Evolutionary conservation across 768 basidiomycete genomes (phyloP).

Genomic region (Nevesoporus exiguus): DNA sequence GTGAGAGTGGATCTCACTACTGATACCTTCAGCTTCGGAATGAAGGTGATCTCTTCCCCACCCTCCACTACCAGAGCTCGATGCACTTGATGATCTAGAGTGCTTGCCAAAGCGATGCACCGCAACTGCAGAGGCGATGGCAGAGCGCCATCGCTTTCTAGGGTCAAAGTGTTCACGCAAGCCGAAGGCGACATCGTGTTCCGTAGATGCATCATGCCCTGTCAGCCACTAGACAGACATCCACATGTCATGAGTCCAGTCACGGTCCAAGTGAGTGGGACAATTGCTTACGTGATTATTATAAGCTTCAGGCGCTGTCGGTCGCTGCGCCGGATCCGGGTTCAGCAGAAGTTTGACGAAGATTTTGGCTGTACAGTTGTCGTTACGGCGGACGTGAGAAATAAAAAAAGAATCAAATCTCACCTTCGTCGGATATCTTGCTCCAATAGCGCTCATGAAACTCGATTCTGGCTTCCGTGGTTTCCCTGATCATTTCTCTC

Average conservation of each 20-base stretch:
- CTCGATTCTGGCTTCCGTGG: slow-evolving; percentile 77
- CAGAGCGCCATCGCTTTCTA: slow-evolving; percentile 66
- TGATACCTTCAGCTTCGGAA: slow-evolving; percentile 24
- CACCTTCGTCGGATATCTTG: slow-evolving; percentile 79
- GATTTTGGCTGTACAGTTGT: slow-evolving; percentile 58
- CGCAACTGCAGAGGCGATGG: slow-evolving; percentile 54
- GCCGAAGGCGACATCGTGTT: slow-evolving; percentile 70
- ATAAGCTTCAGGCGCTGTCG: slow-evolving; percentile 70
- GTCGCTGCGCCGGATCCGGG: slow-evolving; percentile 66
- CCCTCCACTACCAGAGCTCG: slow-evolving; percentile 33
- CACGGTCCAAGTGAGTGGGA: neutral
- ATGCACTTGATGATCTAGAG: slow-evolving; percentile 26
- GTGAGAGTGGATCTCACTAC: slow-evolving; percentile 35
- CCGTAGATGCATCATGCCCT: slow-evolving; percentile 56
- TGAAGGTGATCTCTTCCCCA: slow-evolving; percentile 35
- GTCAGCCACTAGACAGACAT: slow-evolving; percentile 62
- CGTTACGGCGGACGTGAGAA: neutral
- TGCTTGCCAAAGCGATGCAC: slow-evolving; percentile 31
- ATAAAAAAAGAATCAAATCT: slow-evolving; percentile 1
- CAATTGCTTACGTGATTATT: slow-evolving; percentile 52
- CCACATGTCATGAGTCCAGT: neutral
- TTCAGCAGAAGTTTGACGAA: slow-evolving; percentile 75
- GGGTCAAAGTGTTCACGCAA: slow-evolving; percentile 84
- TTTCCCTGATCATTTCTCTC: slow-evolving; percentile 74
- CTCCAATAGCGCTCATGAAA: slow-evolving; percentile 96